These are phyloP conservation scores for Huntiella decipiens DNA, from an alignment of 2,329 filamentous ascomycete species.

Conservation along the genomic window DNA sequence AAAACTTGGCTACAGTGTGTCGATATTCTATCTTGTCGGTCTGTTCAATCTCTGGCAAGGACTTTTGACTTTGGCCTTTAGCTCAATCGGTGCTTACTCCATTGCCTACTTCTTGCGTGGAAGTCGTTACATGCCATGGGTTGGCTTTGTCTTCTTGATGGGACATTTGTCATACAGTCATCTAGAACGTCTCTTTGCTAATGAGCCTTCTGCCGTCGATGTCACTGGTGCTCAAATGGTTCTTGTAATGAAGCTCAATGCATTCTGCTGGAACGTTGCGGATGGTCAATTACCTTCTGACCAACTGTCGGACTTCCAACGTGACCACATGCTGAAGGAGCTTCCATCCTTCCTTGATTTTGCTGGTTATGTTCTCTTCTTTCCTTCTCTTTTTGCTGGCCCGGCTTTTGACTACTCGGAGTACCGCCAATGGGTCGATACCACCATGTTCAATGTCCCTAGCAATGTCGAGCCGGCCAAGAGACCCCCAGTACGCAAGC, in stretches of 20 bases:
- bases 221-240: constrained; percentile 98
- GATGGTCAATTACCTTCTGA: constrained; percentile 67
- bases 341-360: constrained; percentile 68
- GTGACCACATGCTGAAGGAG: constrained; percentile 54
- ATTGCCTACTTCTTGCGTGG: constrained; percentile 63
- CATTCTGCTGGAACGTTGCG: constrained; percentile 96
- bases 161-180: constrained; percentile 85
- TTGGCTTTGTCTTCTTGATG: constrained; percentile 88
- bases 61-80: constrained; percentile 58
- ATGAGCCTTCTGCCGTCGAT: constrained; percentile 51
- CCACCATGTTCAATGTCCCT: constrained; percentile 80
- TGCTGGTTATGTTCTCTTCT: constrained; percentile 83
- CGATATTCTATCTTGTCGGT: constrained; percentile 80
- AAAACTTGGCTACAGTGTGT: constrained; percentile 33
- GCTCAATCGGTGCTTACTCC: constrained; percentile 58
- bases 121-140: constrained; percentile 93
- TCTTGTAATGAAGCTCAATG: constrained; percentile 86
- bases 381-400: constrained; percentile 73
- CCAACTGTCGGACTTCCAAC: constrained; percentile 73
- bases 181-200: constrained; percentile 55
- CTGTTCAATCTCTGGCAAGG: constrained; percentile 87
- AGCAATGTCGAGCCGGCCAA: constrained; percentile 66
- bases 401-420: constrained; percentile 91
- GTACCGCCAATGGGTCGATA: constrained; percentile 82
- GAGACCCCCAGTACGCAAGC: constrained; percentile 69